phyloP scores from a whole-genome alignment of 2,329 filamentous ascomycete species.

The Thelonectria rubi region DNA sequence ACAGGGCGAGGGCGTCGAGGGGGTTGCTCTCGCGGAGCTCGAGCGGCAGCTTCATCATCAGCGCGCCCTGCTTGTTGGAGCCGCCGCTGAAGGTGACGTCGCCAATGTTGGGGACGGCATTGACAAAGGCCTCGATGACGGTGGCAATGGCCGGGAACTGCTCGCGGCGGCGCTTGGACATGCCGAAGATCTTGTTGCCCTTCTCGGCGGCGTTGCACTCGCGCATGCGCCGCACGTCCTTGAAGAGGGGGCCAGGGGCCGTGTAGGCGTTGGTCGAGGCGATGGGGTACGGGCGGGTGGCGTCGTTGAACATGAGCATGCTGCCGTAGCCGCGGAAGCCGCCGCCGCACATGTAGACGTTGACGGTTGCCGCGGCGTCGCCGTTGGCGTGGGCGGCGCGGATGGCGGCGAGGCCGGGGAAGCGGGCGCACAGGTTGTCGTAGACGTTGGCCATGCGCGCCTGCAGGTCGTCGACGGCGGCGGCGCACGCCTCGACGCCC shows the following conservation, averaged over 20 bases:
- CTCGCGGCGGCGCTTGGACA: slow-evolving; percentile 79
- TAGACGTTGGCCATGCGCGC: slow-evolving; percentile 71
- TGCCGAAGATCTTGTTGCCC: slow-evolving; percentile 74
- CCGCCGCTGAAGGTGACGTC: slow-evolving; percentile 86
- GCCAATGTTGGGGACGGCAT: slow-evolving; percentile 74
- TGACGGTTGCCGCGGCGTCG: slow-evolving; percentile 56
- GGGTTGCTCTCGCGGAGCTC: slow-evolving; percentile 72
- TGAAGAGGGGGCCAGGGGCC: slow-evolving; percentile 69
- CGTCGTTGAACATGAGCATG: slow-evolving; percentile 82
- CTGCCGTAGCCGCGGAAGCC: slow-evolving; percentile 93
- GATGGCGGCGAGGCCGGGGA: slow-evolving; percentile 58
- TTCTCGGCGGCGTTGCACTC: slow-evolving; percentile 58
- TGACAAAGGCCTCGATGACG: slow-evolving; percentile 78
- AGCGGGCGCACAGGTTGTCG: slow-evolving; percentile 57
- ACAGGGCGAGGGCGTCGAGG: slow-evolving; percentile 53
- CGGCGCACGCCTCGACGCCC: slow-evolving; percentile 31
- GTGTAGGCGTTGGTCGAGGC: slow-evolving; percentile 83
- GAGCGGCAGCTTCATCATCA: slow-evolving; percentile 74
- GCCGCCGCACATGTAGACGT: slow-evolving; percentile 87
- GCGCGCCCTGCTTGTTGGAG: slow-evolving; percentile 83
- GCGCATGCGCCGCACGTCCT: slow-evolving; percentile 60
- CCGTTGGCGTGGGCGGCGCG: slow-evolving; percentile 48
- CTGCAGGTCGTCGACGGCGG: slow-evolving; percentile 54
- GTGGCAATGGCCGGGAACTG: slow-evolving; percentile 88
- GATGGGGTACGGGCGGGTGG: slow-evolving; percentile 81